These are phyloP conservation scores for Phascolomyces articulosus DNA, from an alignment of 371 early-diverging fungal species.

Conservation along the genomic window DNA sequence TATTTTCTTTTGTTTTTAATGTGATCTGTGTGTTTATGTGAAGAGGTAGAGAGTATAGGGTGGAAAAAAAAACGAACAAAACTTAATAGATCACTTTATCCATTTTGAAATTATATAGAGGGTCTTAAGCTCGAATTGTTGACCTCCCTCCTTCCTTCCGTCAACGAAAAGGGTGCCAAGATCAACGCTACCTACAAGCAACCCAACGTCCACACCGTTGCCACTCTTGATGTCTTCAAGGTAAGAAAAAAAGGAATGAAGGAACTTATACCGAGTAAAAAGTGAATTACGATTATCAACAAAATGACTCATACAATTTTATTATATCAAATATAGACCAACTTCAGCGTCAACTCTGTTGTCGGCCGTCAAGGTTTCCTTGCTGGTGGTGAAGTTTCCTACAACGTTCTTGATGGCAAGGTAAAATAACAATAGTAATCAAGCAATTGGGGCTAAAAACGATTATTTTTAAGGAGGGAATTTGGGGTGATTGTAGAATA, in stretches of 20 bases:
- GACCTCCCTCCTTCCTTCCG: conserved; percentile 49
- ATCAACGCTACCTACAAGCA: conserved; percentile 51
- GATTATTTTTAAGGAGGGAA: not conserved
- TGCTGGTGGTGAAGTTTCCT: conserved; percentile 90
- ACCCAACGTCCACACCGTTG: conserved; percentile 53
- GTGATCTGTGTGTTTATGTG: not conserved
- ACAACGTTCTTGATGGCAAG: conserved; percentile 86
- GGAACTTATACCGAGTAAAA: not conserved
- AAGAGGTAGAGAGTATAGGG: too few relatives aligned
- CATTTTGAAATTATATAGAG: conserved; percentile 25
- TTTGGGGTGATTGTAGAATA: too few relatives aligned
- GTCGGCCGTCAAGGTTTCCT: conserved; percentile 84
- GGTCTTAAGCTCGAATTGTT: conserved; percentile 53
- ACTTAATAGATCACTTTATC: too few relatives aligned
- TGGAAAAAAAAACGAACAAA: too few relatives aligned
- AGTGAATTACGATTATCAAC: too few relatives aligned
- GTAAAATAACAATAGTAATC: conserved; percentile 23
- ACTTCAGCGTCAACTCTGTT: conserved; percentile 53
- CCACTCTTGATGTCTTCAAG: conserved; percentile 51
- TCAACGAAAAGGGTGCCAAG: conserved; percentile 52
- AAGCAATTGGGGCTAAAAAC: not conserved
- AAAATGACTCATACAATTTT: too few relatives aligned
- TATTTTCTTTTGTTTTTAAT: not conserved
- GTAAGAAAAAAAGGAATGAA: not conserved
- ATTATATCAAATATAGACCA: conserved; percentile 37